Percentiles rank a stretch among this genome's conserved stretches.
phyloP scores from a whole-genome alignment of 2,329 filamentous ascomycete genomes.

The Knufia petricola region DNA sequence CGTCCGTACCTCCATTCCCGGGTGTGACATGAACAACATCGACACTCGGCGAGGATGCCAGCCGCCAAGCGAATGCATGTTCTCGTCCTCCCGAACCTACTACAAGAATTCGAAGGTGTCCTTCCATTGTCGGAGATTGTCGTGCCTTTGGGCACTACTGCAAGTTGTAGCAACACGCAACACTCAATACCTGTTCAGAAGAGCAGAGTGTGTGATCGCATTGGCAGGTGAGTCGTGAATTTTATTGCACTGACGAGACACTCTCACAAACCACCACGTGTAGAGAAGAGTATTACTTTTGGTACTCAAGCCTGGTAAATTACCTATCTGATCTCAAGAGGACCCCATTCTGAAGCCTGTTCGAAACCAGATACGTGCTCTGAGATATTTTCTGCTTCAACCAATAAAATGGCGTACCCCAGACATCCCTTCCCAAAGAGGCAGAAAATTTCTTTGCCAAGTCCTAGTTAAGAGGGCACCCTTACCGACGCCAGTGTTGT shows the following conservation, averaged over 20 bases:
- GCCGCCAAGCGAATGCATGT: constrained; percentile 89
- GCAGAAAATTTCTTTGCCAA: constrained; percentile 10
- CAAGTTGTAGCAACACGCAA: no score
- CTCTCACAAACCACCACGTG: no score
- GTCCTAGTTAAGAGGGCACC: background rate
- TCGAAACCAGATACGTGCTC: background rate
- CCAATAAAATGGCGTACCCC: background rate
- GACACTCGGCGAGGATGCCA: constrained; percentile 70
- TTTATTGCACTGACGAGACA: no score
- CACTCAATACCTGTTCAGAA: no score
- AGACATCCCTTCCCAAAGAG: constrained; percentile 3
- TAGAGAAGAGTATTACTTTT: no score
- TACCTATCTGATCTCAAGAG: background rate
- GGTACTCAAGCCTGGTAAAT: no score
- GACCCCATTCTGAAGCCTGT: no score
- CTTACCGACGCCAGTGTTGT: background rate
- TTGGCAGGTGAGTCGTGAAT: no score
- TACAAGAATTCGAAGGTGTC: constrained; percentile 60
- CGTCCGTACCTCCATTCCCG: constrained; percentile 80
- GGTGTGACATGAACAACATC: constrained; percentile 59
- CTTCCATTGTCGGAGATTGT: background rate
- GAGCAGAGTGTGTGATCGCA: no score
- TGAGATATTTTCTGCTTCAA: background rate
- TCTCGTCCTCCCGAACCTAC: constrained; percentile 92
- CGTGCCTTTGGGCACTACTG: background rate